phyloP scores from a whole-genome alignment of 768 basidiomycete genomes.

The Psilocybe cyanescens region DNA sequence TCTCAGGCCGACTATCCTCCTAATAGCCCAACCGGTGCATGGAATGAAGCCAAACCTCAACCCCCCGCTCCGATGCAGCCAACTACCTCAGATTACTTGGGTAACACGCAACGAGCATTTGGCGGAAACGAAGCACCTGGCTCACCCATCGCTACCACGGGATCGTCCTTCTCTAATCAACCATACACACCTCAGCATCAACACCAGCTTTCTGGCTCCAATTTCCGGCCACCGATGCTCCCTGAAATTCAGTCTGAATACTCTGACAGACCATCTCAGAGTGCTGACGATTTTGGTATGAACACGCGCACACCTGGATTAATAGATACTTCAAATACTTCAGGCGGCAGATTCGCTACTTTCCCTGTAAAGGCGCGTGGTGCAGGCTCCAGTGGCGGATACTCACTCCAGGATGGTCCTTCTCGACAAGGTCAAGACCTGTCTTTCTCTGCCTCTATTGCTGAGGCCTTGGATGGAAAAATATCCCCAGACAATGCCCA shows the following conservation, averaged over 20 bases:
- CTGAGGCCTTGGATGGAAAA: constrained; percentile 32
- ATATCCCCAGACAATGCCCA: constrained; percentile 9
- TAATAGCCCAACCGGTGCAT: not conserved
- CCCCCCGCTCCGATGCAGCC: constrained; percentile 17
- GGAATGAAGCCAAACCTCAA: constrained; percentile 20
- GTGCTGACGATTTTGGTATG: constrained; percentile 49
- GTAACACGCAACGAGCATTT: not conserved
- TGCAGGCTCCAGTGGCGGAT: constrained; percentile 25
- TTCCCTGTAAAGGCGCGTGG: constrained; percentile 55
- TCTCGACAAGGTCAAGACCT: constrained; percentile 27
- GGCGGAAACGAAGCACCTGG: not conserved
- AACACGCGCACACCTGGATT: constrained; percentile 26
- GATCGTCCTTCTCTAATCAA: constrained; percentile 4
- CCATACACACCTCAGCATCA: not conserved
- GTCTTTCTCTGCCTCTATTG: constrained; percentile 41
- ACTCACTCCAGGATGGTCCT: constrained; percentile 32
- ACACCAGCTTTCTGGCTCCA: not conserved
- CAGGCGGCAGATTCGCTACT: constrained; percentile 65
- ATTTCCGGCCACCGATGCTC: not conserved
- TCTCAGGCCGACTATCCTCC: not conserved
- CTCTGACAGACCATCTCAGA: constrained; percentile 12
- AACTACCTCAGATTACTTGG: not conserved
- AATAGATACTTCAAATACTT: constrained; percentile 24
- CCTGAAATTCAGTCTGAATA: not conserved
- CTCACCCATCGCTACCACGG: not conserved